Percentiles rank a stretch among this genome's conserved stretches.
phyloP scores from a whole-genome alignment of 371 early-diverging fungal species.

The Mucor circinelloides region DNA sequence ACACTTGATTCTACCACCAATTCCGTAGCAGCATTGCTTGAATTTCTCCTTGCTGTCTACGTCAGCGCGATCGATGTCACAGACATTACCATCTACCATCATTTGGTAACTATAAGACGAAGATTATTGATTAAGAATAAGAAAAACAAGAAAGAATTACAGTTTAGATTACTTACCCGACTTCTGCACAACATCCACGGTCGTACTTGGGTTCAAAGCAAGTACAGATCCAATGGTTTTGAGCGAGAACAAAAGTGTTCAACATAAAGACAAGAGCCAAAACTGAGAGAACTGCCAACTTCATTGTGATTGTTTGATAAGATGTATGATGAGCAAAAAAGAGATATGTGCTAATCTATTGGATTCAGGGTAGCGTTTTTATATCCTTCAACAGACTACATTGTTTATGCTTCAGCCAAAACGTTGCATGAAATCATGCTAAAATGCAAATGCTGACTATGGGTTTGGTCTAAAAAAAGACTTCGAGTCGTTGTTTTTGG shows the following conservation, averaged over 20 bases:
- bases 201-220: background rate
- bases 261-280: background rate
- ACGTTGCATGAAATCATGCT: too few relatives aligned
- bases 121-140: too few relatives aligned
- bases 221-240: conserved; percentile 4
- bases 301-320: background rate
- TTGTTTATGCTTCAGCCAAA: too few relatives aligned
- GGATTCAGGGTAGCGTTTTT: background rate
- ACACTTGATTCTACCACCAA: background rate
- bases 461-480: too few relatives aligned
- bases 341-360: background rate
- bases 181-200: background rate
- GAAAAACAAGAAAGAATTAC: too few relatives aligned
- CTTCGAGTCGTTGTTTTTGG: too few relatives aligned
- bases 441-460: too few relatives aligned
- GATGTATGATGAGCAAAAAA: background rate
- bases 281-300: background rate
- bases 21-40: background rate
- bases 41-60: background rate
- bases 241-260: background rate
- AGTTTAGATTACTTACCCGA: background rate
- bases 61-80: background rate
- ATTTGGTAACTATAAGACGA: background rate
- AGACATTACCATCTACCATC: conserved; percentile 1
- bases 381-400: background rate